Evolutionary conservation across 163 green algal species (phyloP).

Genomic region (Scenedesmus sp.): DNA sequence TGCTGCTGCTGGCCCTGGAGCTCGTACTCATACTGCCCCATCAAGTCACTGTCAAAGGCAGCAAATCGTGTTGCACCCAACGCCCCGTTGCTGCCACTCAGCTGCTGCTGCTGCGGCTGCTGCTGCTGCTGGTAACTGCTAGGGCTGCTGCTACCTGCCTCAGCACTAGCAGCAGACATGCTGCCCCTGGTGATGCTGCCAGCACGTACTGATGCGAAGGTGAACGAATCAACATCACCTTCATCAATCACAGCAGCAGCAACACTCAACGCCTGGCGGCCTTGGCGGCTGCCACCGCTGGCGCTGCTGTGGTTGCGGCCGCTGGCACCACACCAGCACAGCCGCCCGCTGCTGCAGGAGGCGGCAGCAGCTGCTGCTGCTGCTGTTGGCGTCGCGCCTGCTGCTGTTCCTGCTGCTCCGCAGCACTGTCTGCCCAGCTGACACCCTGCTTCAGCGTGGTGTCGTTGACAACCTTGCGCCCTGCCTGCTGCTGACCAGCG

Average conservation of each 20-base stretch:
- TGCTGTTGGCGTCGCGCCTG: neutral
- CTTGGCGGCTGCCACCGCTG: neutral
- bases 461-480: constrained; percentile 8
- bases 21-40: neutral
- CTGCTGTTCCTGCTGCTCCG: neutral
- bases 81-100: neutral
- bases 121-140: constrained; percentile 30
- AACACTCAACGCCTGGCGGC: neutral
- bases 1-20: neutral
- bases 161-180: neutral
- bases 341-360: neutral
- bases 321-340: neutral
- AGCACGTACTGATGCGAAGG: constrained; percentile 17
- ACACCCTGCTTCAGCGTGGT: constrained; percentile 1
- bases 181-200: neutral
- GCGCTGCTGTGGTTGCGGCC: neutral
- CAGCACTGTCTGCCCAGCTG: neutral
- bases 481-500: neutral
- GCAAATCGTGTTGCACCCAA: neutral
- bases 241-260: neutral
- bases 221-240: neutral
- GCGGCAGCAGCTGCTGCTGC: neutral
- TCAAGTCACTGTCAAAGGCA: neutral
- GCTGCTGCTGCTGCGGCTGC: constrained; percentile 48
- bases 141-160: neutral